Percentiles rank a stretch among this genome's conserved stretches.
Evolutionary conservation across 2,329 filamentous ascomycete genomes (phyloP).

Genomic region (Phyllosticta ampelicida): DNA sequence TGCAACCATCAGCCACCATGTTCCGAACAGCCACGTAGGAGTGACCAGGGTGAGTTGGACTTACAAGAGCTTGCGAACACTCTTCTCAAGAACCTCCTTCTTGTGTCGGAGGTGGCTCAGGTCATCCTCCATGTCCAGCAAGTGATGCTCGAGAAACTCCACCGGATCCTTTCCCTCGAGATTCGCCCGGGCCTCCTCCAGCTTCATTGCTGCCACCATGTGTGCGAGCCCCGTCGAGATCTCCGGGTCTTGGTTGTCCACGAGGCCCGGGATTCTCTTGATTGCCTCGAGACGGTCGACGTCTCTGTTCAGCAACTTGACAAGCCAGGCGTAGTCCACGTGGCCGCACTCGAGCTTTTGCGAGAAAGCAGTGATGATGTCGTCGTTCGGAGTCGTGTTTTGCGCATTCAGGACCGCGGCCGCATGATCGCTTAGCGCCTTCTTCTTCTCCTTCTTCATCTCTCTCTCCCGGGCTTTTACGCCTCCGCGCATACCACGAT

Average conservation of each 20-base stretch:
- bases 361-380: no score
- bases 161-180: not conserved
- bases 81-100: not conserved
- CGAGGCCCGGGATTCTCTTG: not conserved
- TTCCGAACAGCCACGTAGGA: no score
- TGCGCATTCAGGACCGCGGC: no score
- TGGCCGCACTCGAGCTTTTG: no score
- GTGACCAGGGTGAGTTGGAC: not conserved
- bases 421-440: no score
- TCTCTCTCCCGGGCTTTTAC: no score
- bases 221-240: not conserved
- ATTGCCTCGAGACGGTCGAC: not conserved
- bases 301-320: not conserved
- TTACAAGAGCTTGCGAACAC: not conserved
- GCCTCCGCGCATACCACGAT: no score
- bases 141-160: not conserved
- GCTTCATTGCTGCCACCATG: not conserved
- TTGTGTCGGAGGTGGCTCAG: not conserved
- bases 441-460: no score
- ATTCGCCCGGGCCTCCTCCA: not conserved
- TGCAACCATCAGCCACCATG: no score
- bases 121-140: not conserved
- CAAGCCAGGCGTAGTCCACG: no score
- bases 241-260: not conserved
- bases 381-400: no score